These are phyloP conservation scores for Brassica carinata DNA, from an alignment of 345 rosid genomes.

Conservation along the genomic window DNA sequence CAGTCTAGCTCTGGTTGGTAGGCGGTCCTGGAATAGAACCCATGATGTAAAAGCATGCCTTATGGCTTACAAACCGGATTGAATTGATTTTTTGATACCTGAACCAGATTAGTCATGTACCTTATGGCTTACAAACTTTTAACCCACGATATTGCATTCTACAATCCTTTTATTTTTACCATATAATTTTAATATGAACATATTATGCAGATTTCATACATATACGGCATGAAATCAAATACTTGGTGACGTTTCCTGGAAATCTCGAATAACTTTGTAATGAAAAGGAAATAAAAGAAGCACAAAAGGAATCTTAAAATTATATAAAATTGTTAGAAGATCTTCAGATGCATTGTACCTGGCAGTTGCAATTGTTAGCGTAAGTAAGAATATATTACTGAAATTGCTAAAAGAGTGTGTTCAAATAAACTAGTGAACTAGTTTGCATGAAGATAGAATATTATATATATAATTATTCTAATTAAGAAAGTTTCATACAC, in stretches of 20 bases:
- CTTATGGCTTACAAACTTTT: background rate
- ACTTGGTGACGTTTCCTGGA: constrained; percentile 3
- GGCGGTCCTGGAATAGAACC: no score
- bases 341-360: constrained; percentile 24
- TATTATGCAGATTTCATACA: background rate
- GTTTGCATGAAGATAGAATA: background rate
- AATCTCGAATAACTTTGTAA: background rate
- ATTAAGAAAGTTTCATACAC: background rate
- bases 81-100: background rate
- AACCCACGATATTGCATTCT: background rate
- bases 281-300: background rate
- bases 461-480: background rate
- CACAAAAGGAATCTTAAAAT: background rate
- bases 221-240: background rate
- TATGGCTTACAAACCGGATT: background rate
- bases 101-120: background rate
- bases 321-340: background rate
- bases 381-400: constrained; percentile 11
- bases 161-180: background rate
- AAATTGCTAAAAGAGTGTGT: constrained; percentile 3
- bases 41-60: no score
- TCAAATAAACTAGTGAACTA: constrained; percentile 9
- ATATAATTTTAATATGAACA: background rate
- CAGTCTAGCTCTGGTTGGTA: no score
- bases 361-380: constrained; percentile 14